These are phyloP conservation scores for Exophiala bonariae DNA, from an alignment of 2,329 filamentous ascomycete genomes.

Conservation along the genomic window DNA sequence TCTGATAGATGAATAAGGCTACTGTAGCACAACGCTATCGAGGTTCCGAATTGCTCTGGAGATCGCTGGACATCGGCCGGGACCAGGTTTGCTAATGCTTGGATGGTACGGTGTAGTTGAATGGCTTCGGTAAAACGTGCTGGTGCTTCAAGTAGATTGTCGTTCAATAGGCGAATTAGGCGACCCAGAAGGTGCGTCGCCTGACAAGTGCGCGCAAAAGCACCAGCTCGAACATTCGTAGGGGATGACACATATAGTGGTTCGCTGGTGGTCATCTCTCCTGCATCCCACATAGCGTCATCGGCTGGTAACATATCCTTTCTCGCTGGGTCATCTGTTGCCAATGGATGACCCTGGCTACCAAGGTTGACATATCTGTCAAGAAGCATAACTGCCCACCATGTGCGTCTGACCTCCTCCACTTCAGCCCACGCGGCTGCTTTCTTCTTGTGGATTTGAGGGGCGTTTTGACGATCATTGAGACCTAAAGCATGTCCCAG, in stretches of 20 bases:
- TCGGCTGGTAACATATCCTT: conserved; percentile 29
- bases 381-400: conserved; percentile 31
- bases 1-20: conserved; percentile 35
- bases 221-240: conserved; percentile 28
- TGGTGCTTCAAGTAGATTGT: conserved; percentile 29
- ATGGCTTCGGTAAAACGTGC: conserved; percentile 35
- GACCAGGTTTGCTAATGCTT: conserved; percentile 32
- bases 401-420: conserved; percentile 28
- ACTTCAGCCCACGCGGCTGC: conserved; percentile 27
- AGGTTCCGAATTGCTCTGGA: conserved; percentile 28
- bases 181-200: conserved; percentile 36
- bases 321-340: conserved; percentile 27
- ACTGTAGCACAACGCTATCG: conserved; percentile 37
- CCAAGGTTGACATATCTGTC: conserved; percentile 32
- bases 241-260: conserved; percentile 30
- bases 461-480: conserved; percentile 24
- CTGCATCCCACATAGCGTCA: conserved; percentile 27
- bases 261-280: conserved; percentile 26
- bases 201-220: conserved; percentile 37
- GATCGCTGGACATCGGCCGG: conserved; percentile 28
- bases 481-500: conserved; percentile 27
- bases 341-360: conserved; percentile 25
- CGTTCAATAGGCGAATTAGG: conserved; percentile 33
- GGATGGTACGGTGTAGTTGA: conserved; percentile 34
- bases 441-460: conserved; percentile 21